Base-by-base conservation (phyloP, 306 rosid genomes). In the Rosa lucieae region DNA sequence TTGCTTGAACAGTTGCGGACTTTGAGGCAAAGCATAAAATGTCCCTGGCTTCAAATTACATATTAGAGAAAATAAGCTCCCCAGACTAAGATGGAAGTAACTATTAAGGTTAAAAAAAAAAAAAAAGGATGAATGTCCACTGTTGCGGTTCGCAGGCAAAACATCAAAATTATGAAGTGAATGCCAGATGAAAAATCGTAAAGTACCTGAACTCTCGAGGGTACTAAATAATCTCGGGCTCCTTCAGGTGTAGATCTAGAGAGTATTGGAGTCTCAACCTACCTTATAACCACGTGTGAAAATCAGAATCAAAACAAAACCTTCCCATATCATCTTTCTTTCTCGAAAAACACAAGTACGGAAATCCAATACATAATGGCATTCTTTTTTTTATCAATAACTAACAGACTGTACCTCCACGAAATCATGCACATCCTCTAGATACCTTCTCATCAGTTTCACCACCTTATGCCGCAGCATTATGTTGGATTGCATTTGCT, bases 221-320 rank as follows among this genome's bases (percentile, higher is more conserved):
- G 99, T 56, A 95, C 99, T 86, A 95, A 82, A 87, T 92, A 95
- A 90, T 95, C 99, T 20, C 99, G 89, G 43, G 99, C 99, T 83
- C 98, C 98, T 88, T 95, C 99, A 9, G 99, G 99, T 46, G 99
- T 92, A 63, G 98, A 95, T 83, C 97, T 90, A 81, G 97, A 88
- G 82, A 95, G 92, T 85, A 95, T 92, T 81, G 99, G 99, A 85
- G 99, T 95, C 91, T 95, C 99, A 90, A 95, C 90, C 99, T 95
- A 85, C 93, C 99, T 92, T 92, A 76, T 86, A 86, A 91, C 82
- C 88, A 90, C 68, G 85, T 78, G n/a, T 52, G 58, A 84, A 78
- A 78, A 61, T 80, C 88, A 86, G 85, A 78, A 85, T 89, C 80
- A 84, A 88, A 69, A 73, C 18, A 79, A 71, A 72, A 74, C 70